These are phyloP conservation scores for Bothriochloa decipiens DNA, from an alignment of 176 grass and related monocot genomes.

Conservation along the genomic window DNA sequence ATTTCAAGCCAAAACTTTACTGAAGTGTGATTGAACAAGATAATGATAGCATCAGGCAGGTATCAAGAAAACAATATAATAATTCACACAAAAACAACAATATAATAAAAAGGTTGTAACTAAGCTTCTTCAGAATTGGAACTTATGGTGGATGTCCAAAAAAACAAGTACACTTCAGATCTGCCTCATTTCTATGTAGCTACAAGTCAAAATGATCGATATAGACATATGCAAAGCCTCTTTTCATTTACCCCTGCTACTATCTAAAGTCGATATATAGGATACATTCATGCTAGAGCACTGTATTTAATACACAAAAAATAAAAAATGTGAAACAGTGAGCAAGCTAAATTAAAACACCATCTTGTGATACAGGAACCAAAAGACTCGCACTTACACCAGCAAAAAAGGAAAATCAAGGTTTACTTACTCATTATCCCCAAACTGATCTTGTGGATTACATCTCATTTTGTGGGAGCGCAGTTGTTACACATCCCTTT, in stretches of 20 bases:
- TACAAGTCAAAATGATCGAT: conserved; percentile 32
- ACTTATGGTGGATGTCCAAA: not conserved
- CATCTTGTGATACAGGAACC: conserved; percentile 55
- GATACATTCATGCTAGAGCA: conserved; percentile 37
- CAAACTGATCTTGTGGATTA: conserved; percentile 3
- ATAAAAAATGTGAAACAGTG: conserved; percentile 32
- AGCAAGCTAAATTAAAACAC: conserved; percentile 53
- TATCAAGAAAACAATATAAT: not conserved
- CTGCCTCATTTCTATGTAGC: conserved; percentile 50
- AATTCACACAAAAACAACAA: not conserved
- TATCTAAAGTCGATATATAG: conserved; percentile 29
- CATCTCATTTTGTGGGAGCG: not conserved
- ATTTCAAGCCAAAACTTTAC: not conserved
- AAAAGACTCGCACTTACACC: conserved; percentile 48
- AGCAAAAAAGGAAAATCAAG: conserved; percentile 47
- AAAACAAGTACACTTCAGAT: conserved; percentile 42
- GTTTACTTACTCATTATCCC: conserved; percentile 54
- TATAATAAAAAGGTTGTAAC: not conserved
- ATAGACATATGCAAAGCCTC: conserved; percentile 3
- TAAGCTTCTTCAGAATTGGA: not conserved
- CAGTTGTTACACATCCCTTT: not conserved
- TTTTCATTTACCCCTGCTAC: conserved; percentile 47
- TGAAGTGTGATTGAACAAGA: not conserved
- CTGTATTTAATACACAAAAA: conserved; percentile 57
- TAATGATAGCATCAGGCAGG: not conserved